Evolutionary conservation across 2,329 filamentous ascomycete species (phyloP).

Genomic region (Fusarium sp.): DNA sequence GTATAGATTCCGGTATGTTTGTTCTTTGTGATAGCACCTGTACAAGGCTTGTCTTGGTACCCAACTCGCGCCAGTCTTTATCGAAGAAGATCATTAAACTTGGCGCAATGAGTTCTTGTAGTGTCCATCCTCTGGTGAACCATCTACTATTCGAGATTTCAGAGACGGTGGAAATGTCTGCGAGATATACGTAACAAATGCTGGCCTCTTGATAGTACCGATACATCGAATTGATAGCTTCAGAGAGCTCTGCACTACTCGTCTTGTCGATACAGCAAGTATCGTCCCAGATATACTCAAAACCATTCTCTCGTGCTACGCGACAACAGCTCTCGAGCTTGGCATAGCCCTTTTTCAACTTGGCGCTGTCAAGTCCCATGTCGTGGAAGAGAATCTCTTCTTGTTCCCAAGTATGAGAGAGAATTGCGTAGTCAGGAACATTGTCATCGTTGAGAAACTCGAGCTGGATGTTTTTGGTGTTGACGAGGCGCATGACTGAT

Average conservation of each 20-base stretch:
- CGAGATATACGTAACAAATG: conserved; percentile 26
- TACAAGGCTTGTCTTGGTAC: background rate
- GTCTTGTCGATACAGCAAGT: conserved; percentile 43
- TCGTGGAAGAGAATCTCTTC: conserved; percentile 24
- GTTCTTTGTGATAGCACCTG: background rate
- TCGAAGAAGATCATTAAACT: background rate
- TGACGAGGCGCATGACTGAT: conserved; percentile 41
- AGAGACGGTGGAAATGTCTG: background rate
- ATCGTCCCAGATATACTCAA: conserved; percentile 32
- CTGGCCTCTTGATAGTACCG: conserved; percentile 27
- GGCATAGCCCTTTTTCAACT: background rate
- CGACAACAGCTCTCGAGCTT: conserved; percentile 28
- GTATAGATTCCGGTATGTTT: background rate
- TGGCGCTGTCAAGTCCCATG: background rate
- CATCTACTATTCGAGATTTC: background rate
- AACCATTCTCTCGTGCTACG: background rate
- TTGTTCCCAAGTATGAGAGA: conserved; percentile 14
- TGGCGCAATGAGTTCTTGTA: conserved; percentile 13
- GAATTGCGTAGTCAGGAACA: conserved; percentile 11
- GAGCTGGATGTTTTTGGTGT: background rate
- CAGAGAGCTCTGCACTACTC: conserved; percentile 26
- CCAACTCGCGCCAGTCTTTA: background rate
- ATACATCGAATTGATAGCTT: conserved; percentile 42
- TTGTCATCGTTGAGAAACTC: background rate
- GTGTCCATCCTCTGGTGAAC: conserved; percentile 31